These are phyloP conservation scores for Collybiopsis luxurians DNA, from an alignment of 768 basidiomycete genomes.

Conservation along the genomic window DNA sequence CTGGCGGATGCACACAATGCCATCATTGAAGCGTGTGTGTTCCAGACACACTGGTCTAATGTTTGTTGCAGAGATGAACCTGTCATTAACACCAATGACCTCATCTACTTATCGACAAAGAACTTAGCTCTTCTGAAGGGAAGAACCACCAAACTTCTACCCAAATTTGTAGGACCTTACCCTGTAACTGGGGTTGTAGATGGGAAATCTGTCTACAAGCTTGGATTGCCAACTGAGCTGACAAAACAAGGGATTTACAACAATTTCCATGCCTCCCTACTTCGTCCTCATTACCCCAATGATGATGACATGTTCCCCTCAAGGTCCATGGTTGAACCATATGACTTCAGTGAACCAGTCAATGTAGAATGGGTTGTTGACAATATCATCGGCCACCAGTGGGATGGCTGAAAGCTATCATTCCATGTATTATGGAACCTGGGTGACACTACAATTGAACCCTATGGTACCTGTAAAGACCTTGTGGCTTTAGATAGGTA, in stretches of 20 bases:
- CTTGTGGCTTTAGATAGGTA: constrained; percentile 13
- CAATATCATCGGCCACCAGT: constrained; percentile 11
- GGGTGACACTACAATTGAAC: constrained; percentile 14
- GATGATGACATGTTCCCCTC: constrained; percentile 15
- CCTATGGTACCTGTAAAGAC: constrained; percentile 7
- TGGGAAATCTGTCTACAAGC: constrained; percentile 14
- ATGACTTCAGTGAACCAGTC: constrained; percentile 11
- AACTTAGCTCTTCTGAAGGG: no score
- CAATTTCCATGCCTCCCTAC: constrained; percentile 9
- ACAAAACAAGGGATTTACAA: constrained; percentile 8
- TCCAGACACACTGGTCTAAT: no score
- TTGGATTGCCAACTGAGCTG: constrained; percentile 18
- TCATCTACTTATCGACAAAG: no score
- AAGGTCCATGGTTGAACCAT: background rate
- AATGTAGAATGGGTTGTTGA: constrained; percentile 12
- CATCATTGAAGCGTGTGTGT: no score
- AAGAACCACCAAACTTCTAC: no score
- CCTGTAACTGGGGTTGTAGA: background rate
- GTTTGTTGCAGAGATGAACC: no score
- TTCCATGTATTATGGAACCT: constrained; percentile 12
- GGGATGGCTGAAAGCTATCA: background rate
- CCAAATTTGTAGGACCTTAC: no score
- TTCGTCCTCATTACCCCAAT: constrained; percentile 5
- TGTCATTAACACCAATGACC: no score
- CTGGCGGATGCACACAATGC: no score